A percentile compares a stretch with the other conserved stretches of the same genome.
Evolutionary conservation across 2,329 filamentous ascomycete genomes (phyloP).

Genomic region (Dactylellina cionopaga): DNA sequence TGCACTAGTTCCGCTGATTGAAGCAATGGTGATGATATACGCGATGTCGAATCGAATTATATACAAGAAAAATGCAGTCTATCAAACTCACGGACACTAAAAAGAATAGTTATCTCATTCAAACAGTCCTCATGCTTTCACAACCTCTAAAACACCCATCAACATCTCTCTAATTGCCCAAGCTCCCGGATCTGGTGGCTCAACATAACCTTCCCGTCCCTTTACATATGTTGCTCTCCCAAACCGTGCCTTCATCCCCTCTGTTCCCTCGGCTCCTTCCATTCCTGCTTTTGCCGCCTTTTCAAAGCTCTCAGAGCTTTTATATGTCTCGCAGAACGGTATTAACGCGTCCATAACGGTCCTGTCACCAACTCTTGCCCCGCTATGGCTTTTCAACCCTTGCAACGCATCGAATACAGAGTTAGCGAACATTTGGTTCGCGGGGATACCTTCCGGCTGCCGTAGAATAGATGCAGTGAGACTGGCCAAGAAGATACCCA

Average conservation of each 20-base stretch:
- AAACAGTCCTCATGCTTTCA: background rate
- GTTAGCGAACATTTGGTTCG: slow-evolving; percentile 50
- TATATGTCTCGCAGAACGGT: slow-evolving; percentile 82
- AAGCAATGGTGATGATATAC: too few species aligned
- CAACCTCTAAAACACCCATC: slow-evolving; percentile 73
- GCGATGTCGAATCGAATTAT: slow-evolving; percentile 8
- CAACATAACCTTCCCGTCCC: slow-evolving; percentile 64
- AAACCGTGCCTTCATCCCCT: slow-evolving; percentile 89
- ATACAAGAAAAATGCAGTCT: slow-evolving; percentile 3
- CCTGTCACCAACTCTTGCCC: slow-evolving; percentile 85
- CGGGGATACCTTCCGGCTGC: slow-evolving; percentile 34
- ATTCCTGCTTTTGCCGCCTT: slow-evolving; percentile 79
- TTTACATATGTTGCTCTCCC: slow-evolving; percentile 81
- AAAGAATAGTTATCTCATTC: background rate
- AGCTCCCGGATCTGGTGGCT: slow-evolving; percentile 78
- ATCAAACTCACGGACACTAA: too few species aligned
- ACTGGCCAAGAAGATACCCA: slow-evolving; percentile 88
- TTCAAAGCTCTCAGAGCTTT: slow-evolving; percentile 69
- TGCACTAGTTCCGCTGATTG: background rate
- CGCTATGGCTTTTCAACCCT: slow-evolving; percentile 83
- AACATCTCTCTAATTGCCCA: slow-evolving; percentile 87
- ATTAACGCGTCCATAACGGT: slow-evolving; percentile 89
- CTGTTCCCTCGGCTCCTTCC: slow-evolving; percentile 81
- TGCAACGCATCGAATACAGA: slow-evolving; percentile 70
- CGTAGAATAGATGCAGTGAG: slow-evolving; percentile 70